These are phyloP conservation scores for Rhizopus arrhizus DNA, from an alignment of 371 early-diverging fungal genomes.

Conservation along the genomic window DNA sequence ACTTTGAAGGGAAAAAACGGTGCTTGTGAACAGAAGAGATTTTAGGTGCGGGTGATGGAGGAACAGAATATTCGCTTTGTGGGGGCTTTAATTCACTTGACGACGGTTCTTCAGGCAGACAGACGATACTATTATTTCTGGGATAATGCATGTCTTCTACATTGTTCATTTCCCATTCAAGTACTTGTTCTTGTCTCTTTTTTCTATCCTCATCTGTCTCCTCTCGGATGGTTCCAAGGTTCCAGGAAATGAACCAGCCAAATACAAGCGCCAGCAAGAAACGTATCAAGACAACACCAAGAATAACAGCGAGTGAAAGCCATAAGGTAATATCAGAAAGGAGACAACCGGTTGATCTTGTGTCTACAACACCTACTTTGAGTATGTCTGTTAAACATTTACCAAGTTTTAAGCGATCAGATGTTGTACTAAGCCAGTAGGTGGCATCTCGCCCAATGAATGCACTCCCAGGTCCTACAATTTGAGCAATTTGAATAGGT, in stretches of 20 bases:
- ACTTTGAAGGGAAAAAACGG: slow-evolving; percentile 48
- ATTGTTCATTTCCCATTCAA: slow-evolving; percentile 71
- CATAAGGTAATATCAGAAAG: slow-evolving; percentile 76
- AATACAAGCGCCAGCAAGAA: slow-evolving; percentile 84
- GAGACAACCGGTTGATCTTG: slow-evolving; percentile 77
- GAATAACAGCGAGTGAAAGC: slow-evolving; percentile 75
- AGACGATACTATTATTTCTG: slow-evolving; percentile 34
- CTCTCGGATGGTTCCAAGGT: slow-evolving; percentile 72
- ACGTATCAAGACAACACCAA: slow-evolving; percentile 78
- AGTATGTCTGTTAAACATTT: slow-evolving; percentile 71
- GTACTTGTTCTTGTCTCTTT: slow-evolving; percentile 55
- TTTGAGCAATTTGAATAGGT: slow-evolving; percentile 45
- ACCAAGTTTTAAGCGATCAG: slow-evolving; percentile 56
- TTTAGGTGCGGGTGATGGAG: slow-evolving; percentile 1
- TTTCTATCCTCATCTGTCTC: slow-evolving; percentile 65
- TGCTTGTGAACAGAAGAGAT: slow-evolving; percentile 14
- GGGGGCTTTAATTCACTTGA: background rate
- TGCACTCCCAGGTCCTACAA: slow-evolving; percentile 53
- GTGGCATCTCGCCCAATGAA: slow-evolving; percentile 67
- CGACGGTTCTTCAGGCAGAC: background rate
- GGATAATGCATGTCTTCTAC: slow-evolving; percentile 61
- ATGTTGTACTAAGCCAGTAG: slow-evolving; percentile 59
- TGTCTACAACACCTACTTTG: slow-evolving; percentile 78
- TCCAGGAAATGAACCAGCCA: slow-evolving; percentile 78
- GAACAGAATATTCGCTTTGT: background rate